Evolutionary conservation across 108 stramenopile species (phyloP).

Genomic region (Schizochytrium sp.): DNA sequence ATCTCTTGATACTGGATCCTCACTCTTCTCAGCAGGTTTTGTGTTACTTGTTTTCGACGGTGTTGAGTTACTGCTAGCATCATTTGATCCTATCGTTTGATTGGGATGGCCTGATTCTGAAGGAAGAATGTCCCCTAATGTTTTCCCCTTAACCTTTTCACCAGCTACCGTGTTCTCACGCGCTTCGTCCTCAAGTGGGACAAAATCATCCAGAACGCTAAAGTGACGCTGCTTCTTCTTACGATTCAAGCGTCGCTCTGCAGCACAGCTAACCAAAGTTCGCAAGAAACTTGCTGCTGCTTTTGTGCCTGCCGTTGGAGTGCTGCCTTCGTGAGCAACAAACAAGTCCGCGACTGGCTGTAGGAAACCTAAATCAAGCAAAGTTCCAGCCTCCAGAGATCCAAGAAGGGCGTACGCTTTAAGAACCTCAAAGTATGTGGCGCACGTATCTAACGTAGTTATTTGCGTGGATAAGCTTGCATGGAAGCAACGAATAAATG

Average conservation of each 20-base stretch:
- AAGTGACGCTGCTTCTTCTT: not conserved
- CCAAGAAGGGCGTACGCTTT: not conserved
- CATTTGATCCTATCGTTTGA: too few species aligned
- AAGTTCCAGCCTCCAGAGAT: not conserved
- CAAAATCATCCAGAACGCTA: not conserved
- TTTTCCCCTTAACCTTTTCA: not conserved
- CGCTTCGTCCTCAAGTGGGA: not conserved
- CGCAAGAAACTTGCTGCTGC: constrained; percentile 8
- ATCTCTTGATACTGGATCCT: too few species aligned
- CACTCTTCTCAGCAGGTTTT: too few species aligned
- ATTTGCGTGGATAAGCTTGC: not conserved
- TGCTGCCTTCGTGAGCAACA: not conserved
- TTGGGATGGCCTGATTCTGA: too few species aligned
- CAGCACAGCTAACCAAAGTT: not conserved
- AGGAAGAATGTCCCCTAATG: not conserved
- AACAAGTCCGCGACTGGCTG: not conserved
- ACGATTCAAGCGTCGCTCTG: not conserved
- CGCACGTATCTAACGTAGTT: not conserved
- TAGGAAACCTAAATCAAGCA: constrained; percentile 6
- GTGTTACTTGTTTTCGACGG: too few species aligned
- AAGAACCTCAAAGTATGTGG: not conserved
- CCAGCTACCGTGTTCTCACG: not conserved
- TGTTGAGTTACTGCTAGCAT: too few species aligned
- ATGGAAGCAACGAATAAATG: too few species aligned
- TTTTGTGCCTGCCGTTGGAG: not conserved